phyloP scores from a whole-genome alignment of 2,329 filamentous ascomycete species.

The Nemania serpens region DNA sequence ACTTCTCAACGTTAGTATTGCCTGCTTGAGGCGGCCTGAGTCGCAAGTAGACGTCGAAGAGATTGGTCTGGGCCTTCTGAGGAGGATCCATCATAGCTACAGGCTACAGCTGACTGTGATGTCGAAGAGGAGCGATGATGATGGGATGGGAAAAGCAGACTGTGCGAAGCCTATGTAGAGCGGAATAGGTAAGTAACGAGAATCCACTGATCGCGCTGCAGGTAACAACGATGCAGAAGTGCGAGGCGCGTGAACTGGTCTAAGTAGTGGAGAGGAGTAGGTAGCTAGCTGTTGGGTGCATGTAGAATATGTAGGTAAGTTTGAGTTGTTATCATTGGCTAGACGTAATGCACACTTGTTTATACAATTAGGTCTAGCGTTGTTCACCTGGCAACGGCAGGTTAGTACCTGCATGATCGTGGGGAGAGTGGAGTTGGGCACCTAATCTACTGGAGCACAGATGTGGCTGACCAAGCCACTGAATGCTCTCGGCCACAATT shows the following conservation, averaged over 20 bases:
- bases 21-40: conserved; percentile 68
- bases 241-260: neutral
- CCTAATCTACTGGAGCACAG: neutral
- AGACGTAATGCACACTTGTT: neutral
- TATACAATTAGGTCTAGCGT: neutral
- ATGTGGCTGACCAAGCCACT: conserved; percentile 13
- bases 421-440: no score
- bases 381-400: conserved; percentile 9
- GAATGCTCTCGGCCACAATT: neutral
- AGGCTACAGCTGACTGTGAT: conserved; percentile 4
- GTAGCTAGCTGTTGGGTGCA: neutral
- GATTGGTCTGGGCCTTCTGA: conserved; percentile 55
- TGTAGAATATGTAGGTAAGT: neutral
- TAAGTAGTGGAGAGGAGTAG: conserved; percentile 1
- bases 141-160: neutral
- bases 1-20: conserved; percentile 62
- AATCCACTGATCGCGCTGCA: neutral
- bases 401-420: no score
- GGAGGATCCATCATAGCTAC: conserved; percentile 46
- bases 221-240: neutral
- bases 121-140: neutral
- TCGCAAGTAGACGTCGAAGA: conserved; percentile 92
- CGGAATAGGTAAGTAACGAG: no score
- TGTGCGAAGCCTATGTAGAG: no score
- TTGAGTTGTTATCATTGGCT: conserved; percentile 7